A percentile compares a stretch with the other conserved stretches of the same genome.
Evolutionary conservation across 352 stramenopile genomes (phyloP).

Genomic region (Hyaloperonospora brassicae): DNA sequence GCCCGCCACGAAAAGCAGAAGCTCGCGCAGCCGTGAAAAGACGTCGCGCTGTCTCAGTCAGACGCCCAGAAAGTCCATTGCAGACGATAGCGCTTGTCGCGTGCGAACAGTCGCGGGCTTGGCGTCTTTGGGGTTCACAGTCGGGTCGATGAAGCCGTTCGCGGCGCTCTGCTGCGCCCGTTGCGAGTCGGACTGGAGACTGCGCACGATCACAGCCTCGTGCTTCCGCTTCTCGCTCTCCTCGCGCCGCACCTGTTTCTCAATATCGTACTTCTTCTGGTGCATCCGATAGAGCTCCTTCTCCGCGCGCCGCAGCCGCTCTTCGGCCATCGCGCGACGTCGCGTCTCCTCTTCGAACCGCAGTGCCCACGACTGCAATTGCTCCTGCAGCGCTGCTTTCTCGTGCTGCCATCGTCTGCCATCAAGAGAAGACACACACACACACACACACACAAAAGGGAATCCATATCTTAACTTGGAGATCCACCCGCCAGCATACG

Average conservation of each 20-base stretch:
- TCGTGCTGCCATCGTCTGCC: constrained; percentile 62
- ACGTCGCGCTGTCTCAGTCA: constrained; percentile 20
- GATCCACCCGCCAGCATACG: no score
- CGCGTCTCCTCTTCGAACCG: constrained; percentile 70
- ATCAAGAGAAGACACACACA: background rate
- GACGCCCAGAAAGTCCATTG: constrained; percentile 83
- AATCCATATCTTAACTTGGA: no score
- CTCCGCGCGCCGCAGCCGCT: constrained; percentile 70
- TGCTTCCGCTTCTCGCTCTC: constrained; percentile 84
- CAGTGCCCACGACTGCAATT: constrained; percentile 61
- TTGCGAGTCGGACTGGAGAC: constrained; percentile 67
- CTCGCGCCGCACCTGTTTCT: constrained; percentile 71
- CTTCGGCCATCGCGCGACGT: constrained; percentile 61
- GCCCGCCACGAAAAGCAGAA: background rate
- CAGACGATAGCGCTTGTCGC: constrained; percentile 67
- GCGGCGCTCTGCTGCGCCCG: constrained; percentile 26
- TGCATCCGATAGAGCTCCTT: constrained; percentile 87
- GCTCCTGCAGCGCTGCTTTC: constrained; percentile 45
- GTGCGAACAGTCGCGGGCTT: constrained; percentile 71
- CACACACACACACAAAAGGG: no score
- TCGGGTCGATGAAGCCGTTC: constrained; percentile 50
- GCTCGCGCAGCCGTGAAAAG: constrained; percentile 4
- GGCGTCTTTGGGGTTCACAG: constrained; percentile 71
- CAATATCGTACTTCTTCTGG: constrained; percentile 87
- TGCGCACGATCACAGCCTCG: constrained; percentile 76